A percentile compares a stretch with the other conserved stretches of the same genome.
These are phyloP conservation scores for Candida glaebosa DNA, from an alignment of 805 yeast species.

Conservation along the genomic window DNA sequence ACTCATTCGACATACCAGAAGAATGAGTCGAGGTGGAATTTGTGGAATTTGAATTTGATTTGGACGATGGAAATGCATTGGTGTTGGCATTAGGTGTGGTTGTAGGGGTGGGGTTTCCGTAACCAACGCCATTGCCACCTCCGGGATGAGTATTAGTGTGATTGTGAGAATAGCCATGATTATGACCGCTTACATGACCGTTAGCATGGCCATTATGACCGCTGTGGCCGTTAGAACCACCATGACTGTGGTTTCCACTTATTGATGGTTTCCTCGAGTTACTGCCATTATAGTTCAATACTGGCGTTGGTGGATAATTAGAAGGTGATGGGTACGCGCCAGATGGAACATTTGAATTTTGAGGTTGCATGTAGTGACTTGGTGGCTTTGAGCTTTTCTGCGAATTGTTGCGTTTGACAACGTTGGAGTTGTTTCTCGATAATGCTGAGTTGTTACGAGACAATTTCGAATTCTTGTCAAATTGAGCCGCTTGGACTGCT, in stretches of 20 bases:
- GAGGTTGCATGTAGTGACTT: background rate
- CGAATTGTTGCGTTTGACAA: background rate
- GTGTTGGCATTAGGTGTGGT: background rate
- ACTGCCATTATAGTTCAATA: background rate
- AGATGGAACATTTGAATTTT: background rate
- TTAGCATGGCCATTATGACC: background rate
- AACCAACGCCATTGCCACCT: background rate
- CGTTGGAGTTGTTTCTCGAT: slow-evolving; percentile 1
- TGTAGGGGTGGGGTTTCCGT: background rate
- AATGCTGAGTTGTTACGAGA: background rate
- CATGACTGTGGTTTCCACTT: background rate
- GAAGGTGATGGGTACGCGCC: background rate
- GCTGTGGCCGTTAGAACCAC: background rate
- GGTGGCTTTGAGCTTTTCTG: background rate
- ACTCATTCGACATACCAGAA: background rate
- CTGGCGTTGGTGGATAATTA: background rate
- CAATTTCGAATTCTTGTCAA: background rate
- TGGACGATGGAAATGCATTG: background rate
- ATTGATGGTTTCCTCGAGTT: background rate
- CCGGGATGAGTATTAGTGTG: too few relatives aligned
- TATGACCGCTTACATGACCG: background rate
- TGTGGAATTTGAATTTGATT: background rate
- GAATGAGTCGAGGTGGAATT: background rate
- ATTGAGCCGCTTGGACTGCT: slow-evolving; percentile 5
- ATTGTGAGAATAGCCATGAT: background rate